Base-by-base conservation (phyloP, 2,329 filamentous ascomycete genomes). In the Penicillium sp. region DNA sequence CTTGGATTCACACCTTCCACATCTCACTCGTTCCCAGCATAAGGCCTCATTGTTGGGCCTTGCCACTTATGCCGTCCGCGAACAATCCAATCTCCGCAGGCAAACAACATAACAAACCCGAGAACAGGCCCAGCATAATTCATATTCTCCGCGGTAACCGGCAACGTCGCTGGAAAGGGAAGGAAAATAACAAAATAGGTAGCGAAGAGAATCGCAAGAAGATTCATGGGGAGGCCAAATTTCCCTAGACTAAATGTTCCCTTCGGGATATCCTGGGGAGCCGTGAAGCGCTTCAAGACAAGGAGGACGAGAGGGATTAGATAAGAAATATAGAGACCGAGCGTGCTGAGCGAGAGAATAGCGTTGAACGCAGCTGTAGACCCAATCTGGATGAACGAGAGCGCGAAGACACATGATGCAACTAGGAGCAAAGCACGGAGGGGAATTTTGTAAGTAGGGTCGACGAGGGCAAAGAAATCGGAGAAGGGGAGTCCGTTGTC, bases 351-450 rank as follows among this genome's bases (percentile, higher is more conserved):
- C 2, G 78, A 80, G n/a, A 79, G 71, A 58, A 82, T 76, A 51
- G 76, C 78, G 62, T 81, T 79, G 67, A 82, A 81, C 7, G 79
- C 80, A 18, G 74, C 72, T 9, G 71, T 67, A 16, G 74, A 79
- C 32, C 75, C 78, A 41, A 81, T 75, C 65, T 77, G 78, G 67
- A 81, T 80, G 41, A 79, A 67, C 7, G 59, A 65, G 16, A 71
- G 67, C 5, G 76, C 63, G 7, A 67, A 63, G 30, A 61, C 56
- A 42, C 67, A 60, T 14, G 49, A 47, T 4, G 64, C 55, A 19
- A 66, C 69, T 34, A 68, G 57, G 18, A 61, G 49, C 34, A 73
- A 59, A 6, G 74, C 63, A 57, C 73, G 74, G 29, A 76, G 60
- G 0, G 76, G 77, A 38, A 79, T 70, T 43, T 73, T 68, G 45